Evolutionary conservation across 352 stramenopile genomes (phyloP), one percentile per base, ranked within the genome.

Genomic region (Globisporangium acanthophoron): DNA sequence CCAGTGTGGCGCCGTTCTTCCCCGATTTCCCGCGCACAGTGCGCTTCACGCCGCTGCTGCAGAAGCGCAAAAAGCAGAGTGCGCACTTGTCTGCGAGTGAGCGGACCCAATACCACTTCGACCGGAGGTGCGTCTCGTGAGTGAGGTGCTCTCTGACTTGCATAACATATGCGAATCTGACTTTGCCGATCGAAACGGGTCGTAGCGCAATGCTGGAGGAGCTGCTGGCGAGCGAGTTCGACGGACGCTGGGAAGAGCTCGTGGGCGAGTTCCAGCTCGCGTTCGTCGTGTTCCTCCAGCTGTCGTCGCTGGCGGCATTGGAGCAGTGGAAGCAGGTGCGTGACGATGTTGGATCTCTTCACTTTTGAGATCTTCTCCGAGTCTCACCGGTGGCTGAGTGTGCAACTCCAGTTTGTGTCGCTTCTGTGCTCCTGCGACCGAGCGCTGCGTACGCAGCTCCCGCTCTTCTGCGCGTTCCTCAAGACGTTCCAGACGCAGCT

Each of bases 221-320:
- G 52, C 43, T 87, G 37, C 67, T 86, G 24, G 48, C 59, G 9
- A 54, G 24, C 3, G 61, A 69, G 21, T 87, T 80, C 60, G 50
- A 51, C 12, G 67, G 64, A 0, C 61, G 73, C 45, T 97, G 86
- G 85, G 52, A 87, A 54, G 66, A 90, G 43, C 73, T 98, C 33
- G 45, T 98, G 15, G 95, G 88, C 29, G 93, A 98, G 73, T 62
- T 98, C 57, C 92, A 98, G 67, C 65, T 98, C n/a, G 79, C 89
- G 5, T 98, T 97, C 61, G 54, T 97, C 13, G 53, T 97, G 4
- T 98, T 98, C 71, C 62, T 98, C 39, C 82, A 97, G 67, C 62
- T 98, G n/a, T 94, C 92, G 46, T 98, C 93, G 43, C 78, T 97
- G 24, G 69, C 80, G 15, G 94, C 92, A 3, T 72, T 98, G 41